Percentiles rank a stretch among this genome's conserved stretches.
Evolutionary conservation across 2,329 filamentous ascomycete genomes (phyloP).

Genomic region (Curvularia eragrostidis): DNA sequence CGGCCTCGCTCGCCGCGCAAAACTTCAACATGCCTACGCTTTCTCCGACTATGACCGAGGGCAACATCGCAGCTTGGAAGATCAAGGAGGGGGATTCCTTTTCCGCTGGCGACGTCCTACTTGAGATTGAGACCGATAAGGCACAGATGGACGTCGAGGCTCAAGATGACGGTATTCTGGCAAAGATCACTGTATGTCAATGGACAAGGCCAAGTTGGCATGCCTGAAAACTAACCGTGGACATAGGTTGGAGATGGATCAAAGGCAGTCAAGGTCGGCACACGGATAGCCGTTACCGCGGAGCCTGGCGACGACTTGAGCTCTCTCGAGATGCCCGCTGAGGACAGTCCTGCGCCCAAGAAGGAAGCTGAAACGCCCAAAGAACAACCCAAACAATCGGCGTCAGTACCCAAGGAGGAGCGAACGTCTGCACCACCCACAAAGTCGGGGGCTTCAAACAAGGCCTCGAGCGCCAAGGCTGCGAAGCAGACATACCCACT

Average conservation of each 20-base stretch:
- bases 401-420: slow-evolving; percentile 44
- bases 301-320: slow-evolving; percentile 81
- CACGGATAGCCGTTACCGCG: slow-evolving; percentile 81
- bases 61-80: slow-evolving; percentile 84
- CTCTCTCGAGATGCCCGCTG: slow-evolving; percentile 75
- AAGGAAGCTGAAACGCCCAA: slow-evolving; percentile 44
- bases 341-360: slow-evolving; percentile 60
- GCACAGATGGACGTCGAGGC: slow-evolving; percentile 95
- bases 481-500: slow-evolving; percentile 74
- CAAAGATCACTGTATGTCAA: slow-evolving; percentile 72
- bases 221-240: slow-evolving; percentile 14
- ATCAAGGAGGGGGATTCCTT: slow-evolving; percentile 88
- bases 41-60: slow-evolving; percentile 93
- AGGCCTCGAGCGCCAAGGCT: slow-evolving; percentile 53
- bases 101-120: slow-evolving; percentile 80
- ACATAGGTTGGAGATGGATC: slow-evolving; percentile 68
- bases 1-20: slow-evolving; percentile 72
- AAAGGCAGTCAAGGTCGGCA: slow-evolving; percentile 79
- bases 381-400: slow-evolving; percentile 36
- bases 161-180: slow-evolving; percentile 84
- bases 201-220: neutral
- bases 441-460: slow-evolving; percentile 43
- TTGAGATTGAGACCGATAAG: slow-evolving; percentile 95
- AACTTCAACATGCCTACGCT: slow-evolving; percentile 92
- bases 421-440: slow-evolving; percentile 41